Conservation (phyloP, 148 eudicot genomes). For the Fagopyrum tataricum region DNA sequence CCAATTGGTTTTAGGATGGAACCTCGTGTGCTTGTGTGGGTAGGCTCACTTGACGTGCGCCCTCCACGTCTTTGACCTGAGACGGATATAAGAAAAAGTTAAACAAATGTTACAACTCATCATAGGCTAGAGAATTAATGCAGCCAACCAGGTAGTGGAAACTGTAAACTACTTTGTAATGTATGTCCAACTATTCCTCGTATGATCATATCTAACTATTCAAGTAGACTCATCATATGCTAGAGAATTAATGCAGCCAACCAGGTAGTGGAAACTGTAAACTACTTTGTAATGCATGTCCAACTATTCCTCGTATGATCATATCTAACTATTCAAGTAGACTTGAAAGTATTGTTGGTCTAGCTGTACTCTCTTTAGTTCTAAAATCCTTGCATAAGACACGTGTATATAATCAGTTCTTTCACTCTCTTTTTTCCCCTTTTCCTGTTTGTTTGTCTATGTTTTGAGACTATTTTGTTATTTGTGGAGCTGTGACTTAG, state of each 20-base stretch:
- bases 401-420: neutral
- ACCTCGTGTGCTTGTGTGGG: no score
- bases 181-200: no score
- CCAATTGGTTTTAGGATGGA: no score
- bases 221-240: conserved; percentile 4
- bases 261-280: neutral
- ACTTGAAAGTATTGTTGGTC: neutral
- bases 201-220: neutral
- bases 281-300: no score
- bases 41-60: no score
- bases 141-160: neutral
- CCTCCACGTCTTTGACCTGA: no score
- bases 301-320: neutral
- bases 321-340: neutral
- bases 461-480: conserved; percentile 1
- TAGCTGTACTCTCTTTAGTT: neutral
- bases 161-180: no score
- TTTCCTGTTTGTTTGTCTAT: neutral
- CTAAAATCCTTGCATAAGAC: neutral
- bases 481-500: conserved; percentile 1
- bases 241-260: neutral
- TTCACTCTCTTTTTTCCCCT: neutral
- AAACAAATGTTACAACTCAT: neutral
- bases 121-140: neutral
- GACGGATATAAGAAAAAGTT: no score